phyloP scores from a whole-genome alignment of 2,329 filamentous ascomycete species.

The Sarocladium brachiariae region DNA sequence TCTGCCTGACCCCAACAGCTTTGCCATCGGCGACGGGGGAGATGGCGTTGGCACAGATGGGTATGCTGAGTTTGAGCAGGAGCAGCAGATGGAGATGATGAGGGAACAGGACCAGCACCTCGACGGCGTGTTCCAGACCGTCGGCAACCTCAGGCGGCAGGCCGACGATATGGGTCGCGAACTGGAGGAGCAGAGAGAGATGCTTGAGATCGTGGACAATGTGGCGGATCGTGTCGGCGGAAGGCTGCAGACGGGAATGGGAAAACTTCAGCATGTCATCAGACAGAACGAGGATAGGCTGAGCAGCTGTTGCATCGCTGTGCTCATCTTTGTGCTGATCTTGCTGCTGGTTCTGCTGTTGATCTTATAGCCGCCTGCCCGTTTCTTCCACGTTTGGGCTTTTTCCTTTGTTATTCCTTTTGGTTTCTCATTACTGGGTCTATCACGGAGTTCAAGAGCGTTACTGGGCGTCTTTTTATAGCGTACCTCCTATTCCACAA shows the following conservation, averaged over 20 bases:
- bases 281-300: conserved; percentile 79
- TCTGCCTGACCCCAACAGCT: conserved; percentile 46
- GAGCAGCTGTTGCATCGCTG: conserved; percentile 85
- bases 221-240: conserved; percentile 83
- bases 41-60: conserved; percentile 48
- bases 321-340: conserved; percentile 84
- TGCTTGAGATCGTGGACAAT: conserved; percentile 79
- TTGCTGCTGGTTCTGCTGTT: conserved; percentile 75
- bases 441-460: background rate
- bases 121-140: conserved; percentile 87
- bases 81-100: conserved; percentile 88
- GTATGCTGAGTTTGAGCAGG: conserved; percentile 81
- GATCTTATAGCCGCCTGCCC: conserved; percentile 37
- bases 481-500: background rate
- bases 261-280: conserved; percentile 79
- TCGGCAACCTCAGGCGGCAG: conserved; percentile 83
- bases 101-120: conserved; percentile 89
- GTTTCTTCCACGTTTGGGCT: too few relatives aligned
- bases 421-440: background rate
- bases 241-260: conserved; percentile 77
- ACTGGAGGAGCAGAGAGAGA: conserved; percentile 86
- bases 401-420: background rate
- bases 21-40: conserved; percentile 43
- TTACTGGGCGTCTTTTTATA: background rate
- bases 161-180: conserved; percentile 95